A percentile compares a stretch with the other conserved stretches of the same genome.
Conservation (phyloP, 1,284 basidiomycete species). For the Mrakiaceae sp. region DNA sequence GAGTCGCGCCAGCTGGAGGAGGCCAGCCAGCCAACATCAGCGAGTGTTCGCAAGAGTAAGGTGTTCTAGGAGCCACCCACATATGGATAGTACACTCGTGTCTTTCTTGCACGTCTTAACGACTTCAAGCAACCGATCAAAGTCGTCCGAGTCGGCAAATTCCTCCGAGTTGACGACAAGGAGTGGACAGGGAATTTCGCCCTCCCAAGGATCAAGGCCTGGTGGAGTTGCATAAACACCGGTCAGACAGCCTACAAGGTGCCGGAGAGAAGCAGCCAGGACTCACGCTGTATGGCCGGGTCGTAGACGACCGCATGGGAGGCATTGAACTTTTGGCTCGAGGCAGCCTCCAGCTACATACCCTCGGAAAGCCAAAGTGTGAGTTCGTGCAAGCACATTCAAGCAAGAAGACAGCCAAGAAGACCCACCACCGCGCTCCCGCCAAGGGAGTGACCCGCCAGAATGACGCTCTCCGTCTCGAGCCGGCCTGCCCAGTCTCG, state of each 20-base stretch:
- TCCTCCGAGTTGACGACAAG: slow-evolving; percentile 38
- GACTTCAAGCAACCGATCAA: slow-evolving; percentile 21
- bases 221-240: not conserved
- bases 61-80: too few species aligned
- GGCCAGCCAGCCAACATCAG: too few species aligned
- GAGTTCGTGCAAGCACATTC: too few species aligned
- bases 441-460: slow-evolving; percentile 34
- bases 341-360: too few species aligned
- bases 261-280: not conserved
- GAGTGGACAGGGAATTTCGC: slow-evolving; percentile 31
- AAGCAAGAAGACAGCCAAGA: not conserved
- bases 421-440: slow-evolving; percentile 31
- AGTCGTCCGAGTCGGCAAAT: slow-evolving; percentile 31
- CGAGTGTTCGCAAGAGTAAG: too few species aligned
- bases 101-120: slow-evolving; percentile 17
- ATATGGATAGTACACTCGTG: too few species aligned
- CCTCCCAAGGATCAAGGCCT: slow-evolving; percentile 32
- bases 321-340: slow-evolving; percentile 12
- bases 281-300: slow-evolving; percentile 21
- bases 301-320: slow-evolving; percentile 20
- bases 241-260: not conserved
- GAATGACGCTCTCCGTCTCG: slow-evolving; percentile 23
- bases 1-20: slow-evolving; percentile 23
- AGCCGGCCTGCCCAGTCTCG: slow-evolving; percentile 21
- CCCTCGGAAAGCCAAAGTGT: too few species aligned